Evolutionary conservation across 2,329 filamentous ascomycete species (phyloP).

Genomic region (Drechslerella dactyloides): DNA sequence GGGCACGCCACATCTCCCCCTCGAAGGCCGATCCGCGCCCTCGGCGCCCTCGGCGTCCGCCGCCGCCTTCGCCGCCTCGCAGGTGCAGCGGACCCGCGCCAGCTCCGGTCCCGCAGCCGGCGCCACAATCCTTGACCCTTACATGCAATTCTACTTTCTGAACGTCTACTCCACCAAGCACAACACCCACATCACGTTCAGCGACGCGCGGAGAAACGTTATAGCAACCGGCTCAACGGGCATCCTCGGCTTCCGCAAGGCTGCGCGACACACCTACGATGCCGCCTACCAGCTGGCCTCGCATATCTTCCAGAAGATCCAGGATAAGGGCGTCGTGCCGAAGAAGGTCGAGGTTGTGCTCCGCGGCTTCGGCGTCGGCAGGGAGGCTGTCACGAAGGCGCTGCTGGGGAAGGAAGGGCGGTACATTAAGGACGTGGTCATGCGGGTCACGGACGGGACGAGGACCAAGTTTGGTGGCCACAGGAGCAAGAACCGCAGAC

Average conservation of each 20-base stretch:
- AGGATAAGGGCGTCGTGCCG: constrained; percentile 80
- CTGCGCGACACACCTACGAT: constrained; percentile 81
- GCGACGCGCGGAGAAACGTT: constrained; percentile 77
- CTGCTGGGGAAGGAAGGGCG: constrained; percentile 84
- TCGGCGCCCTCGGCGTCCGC: too few species aligned
- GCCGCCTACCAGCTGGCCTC: constrained; percentile 87
- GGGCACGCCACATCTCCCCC: too few species aligned
- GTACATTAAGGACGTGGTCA: constrained; percentile 74
- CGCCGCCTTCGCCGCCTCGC: too few species aligned
- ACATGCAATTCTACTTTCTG: constrained; percentile 71
- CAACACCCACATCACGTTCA: constrained; percentile 93
- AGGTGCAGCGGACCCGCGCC: too few species aligned
- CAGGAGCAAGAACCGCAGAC: constrained; percentile 80
- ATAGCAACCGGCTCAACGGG: constrained; percentile 82
- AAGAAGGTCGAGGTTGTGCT: constrained; percentile 78
- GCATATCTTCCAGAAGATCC: constrained; percentile 81
- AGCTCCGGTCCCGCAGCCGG: constrained; percentile 29
- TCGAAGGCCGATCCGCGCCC: too few species aligned
- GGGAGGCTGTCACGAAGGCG: constrained; percentile 89
- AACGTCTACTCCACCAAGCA: constrained; percentile 88
- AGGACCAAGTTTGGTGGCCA: constrained; percentile 95
- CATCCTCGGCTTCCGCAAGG: constrained; percentile 89
- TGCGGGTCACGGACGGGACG: constrained; percentile 81
- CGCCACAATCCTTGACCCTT: constrained; percentile 36
- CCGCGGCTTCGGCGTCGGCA: constrained; percentile 82